phyloP scores from a whole-genome alignment of 106 monocot genomes.

The Amphibolis antarctica region DNA sequence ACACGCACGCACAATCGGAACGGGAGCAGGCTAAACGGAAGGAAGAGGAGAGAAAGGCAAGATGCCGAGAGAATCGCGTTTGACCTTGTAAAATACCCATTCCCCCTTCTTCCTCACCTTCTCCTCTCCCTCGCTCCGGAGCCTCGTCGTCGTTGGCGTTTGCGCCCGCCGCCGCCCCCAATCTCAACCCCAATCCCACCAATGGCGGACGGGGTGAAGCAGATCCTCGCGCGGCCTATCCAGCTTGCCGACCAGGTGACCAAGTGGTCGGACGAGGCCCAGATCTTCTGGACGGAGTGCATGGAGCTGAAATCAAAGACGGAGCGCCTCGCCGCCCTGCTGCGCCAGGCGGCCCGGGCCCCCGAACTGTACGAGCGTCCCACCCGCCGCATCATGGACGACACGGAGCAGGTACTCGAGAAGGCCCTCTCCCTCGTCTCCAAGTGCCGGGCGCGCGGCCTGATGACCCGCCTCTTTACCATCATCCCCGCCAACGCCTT shows the following conservation, averaged over 20 bases:
- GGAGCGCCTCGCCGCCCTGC: conserved; percentile 45
- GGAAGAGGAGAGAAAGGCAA: not conserved
- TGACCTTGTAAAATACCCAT: not conserved
- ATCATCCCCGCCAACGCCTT: conserved; percentile 58
- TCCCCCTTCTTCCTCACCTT: not conserved
- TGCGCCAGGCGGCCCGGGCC: conserved; percentile 76
- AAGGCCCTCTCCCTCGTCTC: conserved; percentile 45
- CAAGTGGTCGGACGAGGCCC: conserved; percentile 41
- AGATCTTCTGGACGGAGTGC: conserved; percentile 46
- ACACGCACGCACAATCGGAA: too few relatives aligned
- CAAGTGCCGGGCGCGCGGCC: conserved; percentile 46
- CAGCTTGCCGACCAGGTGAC: conserved; percentile 72
- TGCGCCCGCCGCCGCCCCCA: too few relatives aligned
- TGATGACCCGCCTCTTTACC: conserved; percentile 60
- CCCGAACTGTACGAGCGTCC: conserved; percentile 83
- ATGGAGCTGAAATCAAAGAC: conserved; percentile 47
- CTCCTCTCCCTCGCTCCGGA: too few relatives aligned
- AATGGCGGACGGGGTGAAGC: conserved; percentile 69
- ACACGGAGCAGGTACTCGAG: conserved; percentile 67
- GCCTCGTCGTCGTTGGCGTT: too few relatives aligned
- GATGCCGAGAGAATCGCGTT: conserved; percentile 1
- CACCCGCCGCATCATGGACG: conserved; percentile 77
- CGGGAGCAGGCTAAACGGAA: too few relatives aligned
- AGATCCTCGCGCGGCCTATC: conserved; percentile 60
- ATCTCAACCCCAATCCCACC: not conserved